Conservation (phyloP, 345 rosid species). For the Moricandia moricandioides region DNA sequence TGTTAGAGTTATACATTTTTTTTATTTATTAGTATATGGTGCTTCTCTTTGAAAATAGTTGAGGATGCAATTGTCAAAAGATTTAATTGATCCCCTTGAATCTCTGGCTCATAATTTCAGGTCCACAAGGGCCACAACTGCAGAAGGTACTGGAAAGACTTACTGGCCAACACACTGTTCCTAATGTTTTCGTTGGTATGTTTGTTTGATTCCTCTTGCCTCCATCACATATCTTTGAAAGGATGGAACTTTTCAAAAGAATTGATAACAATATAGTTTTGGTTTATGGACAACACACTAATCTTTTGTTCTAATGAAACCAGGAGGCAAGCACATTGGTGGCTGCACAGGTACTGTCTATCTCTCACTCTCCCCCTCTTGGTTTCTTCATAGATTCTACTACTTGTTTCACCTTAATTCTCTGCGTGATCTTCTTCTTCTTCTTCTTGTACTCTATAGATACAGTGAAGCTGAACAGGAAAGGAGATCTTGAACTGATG, state of each 20-base stretch:
- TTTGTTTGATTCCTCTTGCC: background rate
- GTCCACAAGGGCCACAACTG: conserved; percentile 86
- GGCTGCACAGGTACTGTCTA: conserved; percentile 79
- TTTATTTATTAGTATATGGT: background rate
- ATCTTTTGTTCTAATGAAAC: conserved; percentile 25
- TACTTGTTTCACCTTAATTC: background rate
- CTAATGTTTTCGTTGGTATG: conserved; percentile 93
- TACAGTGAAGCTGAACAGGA: conserved; percentile 66
- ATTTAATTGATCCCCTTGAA: background rate
- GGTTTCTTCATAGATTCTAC: background rate
- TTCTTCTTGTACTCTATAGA: conserved; percentile 51
- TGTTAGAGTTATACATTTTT: background rate
- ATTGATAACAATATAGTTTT: background rate
- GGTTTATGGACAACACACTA: background rate
- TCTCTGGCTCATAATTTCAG: conserved; percentile 40
- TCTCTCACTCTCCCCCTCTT: background rate
- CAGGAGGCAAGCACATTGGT: conserved; percentile 93
- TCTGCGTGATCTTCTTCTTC: conserved; percentile 1
- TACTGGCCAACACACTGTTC: conserved; percentile 90
- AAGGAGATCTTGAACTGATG: conserved; percentile 67
- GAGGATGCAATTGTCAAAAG: background rate
- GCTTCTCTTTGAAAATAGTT: background rate
- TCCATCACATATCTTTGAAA: background rate
- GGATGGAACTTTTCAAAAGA: background rate
- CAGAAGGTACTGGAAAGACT: conserved; percentile 81